Evolutionary conservation across 352 stramenopile species (phyloP), one percentile per base, ranked within the genome.

Genomic region (Pythium aphanidermatum): DNA sequence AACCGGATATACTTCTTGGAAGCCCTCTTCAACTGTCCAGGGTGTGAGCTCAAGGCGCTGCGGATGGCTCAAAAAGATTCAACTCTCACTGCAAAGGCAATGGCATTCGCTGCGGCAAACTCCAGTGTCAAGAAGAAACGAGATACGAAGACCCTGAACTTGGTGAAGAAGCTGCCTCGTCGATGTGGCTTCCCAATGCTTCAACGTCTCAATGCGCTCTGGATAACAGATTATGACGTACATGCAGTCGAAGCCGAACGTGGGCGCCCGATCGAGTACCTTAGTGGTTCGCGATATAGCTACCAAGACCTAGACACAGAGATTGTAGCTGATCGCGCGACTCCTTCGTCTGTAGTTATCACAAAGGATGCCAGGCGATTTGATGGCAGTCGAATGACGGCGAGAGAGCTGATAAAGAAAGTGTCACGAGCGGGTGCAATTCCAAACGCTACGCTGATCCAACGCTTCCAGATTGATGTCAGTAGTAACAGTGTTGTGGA

Each of bases 1-100:
- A 86, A 91, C 44, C 71, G 75, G 16, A 41, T 91, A 14, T 91
- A 91, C 44, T 51, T 86, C 19, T 57, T 91, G 2, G 75, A 91
- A 17, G 54, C 65, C 17, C 60, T 87, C 3, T 79, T 81, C 9
- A 37, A 56, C 0, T 46, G 67, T 7, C n/a, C 46, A 0, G 45
- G 39, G 16, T 51, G 67, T 16, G 55, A 70, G 16, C 55, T 65
- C 17, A 63, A 72, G 11, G 19, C 65, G 38, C 51, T 87, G 35
- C 33, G 43, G 2, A 68, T 71, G 51, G 39, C 67, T 4, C 51
- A 68, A 44, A 73, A 68, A 30, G 65, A 80, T 28, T 43, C 63
- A 8, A 41, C 44, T 2, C 50, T 84, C 9, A 80, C 73, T 13
- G 21, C 32, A 4, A 17, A 46, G 2, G 48, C 19, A 9, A 12